These are phyloP conservation scores for Chlorella sp. DNA, from an alignment of 139 green algal species.

Conservation along the genomic window DNA sequence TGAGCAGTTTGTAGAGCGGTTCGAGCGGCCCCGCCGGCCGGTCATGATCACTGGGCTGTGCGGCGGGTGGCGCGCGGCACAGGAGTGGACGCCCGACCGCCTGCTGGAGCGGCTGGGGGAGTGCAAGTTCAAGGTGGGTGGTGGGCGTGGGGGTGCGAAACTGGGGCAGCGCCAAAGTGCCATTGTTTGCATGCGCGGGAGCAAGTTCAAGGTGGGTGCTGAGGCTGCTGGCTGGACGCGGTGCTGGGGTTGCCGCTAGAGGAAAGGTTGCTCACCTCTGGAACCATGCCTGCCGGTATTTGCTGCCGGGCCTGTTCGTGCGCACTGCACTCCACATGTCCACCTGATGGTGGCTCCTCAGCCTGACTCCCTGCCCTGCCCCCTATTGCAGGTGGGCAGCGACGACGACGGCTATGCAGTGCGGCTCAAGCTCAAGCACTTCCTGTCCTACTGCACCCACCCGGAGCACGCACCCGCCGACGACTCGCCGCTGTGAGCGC, in stretches of 20 bases:
- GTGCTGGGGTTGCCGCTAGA: no score
- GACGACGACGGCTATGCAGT: conserved; percentile 95
- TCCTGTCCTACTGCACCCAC: conserved; percentile 73
- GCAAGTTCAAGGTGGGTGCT: no score
- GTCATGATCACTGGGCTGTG: conserved; percentile 78
- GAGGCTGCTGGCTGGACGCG: no score
- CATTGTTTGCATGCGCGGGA: no score
- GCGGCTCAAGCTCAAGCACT: conserved; percentile 81
- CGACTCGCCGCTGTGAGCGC: conserved; percentile 55
- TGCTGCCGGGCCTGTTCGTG: no score
- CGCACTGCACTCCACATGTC: background rate
- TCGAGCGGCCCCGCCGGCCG: conserved; percentile 71
- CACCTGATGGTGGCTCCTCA: background rate
- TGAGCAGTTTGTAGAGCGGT: conserved; percentile 74
- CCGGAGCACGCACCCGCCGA: conserved; percentile 60
- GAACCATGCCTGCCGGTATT: no score
- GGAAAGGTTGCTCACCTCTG: no score
- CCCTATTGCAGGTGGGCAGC: conserved; percentile 75
- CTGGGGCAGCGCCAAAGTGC: no score
- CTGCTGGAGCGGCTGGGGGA: conserved; percentile 64
- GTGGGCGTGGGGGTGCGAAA: background rate
- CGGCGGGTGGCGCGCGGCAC: conserved; percentile 69
- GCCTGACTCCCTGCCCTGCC: background rate
- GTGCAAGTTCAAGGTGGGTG: conserved; percentile 85
- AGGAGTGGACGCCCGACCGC: conserved; percentile 60